These are phyloP conservation scores for Colletotrichum cereale DNA, from an alignment of 2,329 filamentous ascomycete species.

Conservation along the genomic window DNA sequence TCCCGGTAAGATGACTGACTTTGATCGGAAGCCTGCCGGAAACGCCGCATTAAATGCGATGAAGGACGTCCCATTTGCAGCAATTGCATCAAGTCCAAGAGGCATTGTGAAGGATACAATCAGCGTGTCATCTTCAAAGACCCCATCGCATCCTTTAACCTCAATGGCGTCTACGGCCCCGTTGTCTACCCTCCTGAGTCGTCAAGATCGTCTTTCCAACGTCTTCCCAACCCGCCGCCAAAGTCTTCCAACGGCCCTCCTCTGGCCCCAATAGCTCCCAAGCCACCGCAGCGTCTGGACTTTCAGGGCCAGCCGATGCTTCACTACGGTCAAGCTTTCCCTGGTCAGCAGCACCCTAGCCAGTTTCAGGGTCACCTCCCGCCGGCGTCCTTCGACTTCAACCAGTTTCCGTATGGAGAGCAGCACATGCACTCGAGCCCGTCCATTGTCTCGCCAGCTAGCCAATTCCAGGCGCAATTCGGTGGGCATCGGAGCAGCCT, in stretches of 20 bases:
- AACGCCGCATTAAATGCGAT: constrained; percentile 96
- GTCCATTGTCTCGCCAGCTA: constrained; percentile 31
- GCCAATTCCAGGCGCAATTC: constrained; percentile 37
- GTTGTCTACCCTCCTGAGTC: constrained; percentile 60
- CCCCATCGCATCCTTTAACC: constrained; percentile 70
- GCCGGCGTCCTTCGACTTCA: constrained; percentile 41
- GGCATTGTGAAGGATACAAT: constrained; percentile 86
- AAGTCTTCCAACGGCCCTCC: constrained; percentile 55
- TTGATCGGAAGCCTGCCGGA: constrained; percentile 79
- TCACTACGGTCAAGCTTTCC: constrained; percentile 49
- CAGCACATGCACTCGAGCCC: constrained; percentile 37
- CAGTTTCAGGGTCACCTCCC: constrained; percentile 43
- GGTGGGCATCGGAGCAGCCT: constrained; percentile 12
- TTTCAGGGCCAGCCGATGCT: constrained; percentile 49
- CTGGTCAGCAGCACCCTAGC: constrained; percentile 14
- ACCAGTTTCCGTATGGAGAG: constrained; percentile 43
- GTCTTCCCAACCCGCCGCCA: constrained; percentile 56
- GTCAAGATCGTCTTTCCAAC: constrained; percentile 60
- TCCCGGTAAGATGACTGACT: constrained; percentile 23
- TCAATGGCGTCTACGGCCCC: constrained; percentile 57
- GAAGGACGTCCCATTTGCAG: constrained; percentile 86
- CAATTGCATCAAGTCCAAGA: constrained; percentile 89
- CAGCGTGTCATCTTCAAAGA: constrained; percentile 86
- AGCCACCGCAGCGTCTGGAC: constrained; percentile 56
- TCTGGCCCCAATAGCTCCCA: constrained; percentile 64